Conservation (phyloP, 305 asterid genomes). For the Rubia peregrina region DNA sequence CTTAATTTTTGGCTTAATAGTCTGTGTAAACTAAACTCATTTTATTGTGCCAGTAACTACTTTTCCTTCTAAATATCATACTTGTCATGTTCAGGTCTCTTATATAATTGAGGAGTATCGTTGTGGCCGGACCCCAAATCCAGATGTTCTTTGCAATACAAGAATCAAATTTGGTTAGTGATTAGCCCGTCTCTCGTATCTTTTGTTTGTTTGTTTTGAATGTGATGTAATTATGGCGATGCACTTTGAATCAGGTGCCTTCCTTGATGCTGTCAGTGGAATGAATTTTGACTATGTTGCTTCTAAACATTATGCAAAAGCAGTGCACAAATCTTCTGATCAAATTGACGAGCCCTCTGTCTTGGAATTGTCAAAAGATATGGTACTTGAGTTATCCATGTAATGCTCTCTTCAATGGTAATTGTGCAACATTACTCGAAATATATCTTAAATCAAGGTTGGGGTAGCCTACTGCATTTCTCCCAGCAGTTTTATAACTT, state of each 20-base stretch:
- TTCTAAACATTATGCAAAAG: slow-evolving; percentile 91
- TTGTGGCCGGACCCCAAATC: slow-evolving; percentile 89
- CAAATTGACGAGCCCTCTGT: slow-evolving; percentile 44
- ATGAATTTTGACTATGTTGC: slow-evolving; percentile 77
- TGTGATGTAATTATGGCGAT: not conserved
- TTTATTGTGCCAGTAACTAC: not conserved
- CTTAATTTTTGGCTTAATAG: not conserved
- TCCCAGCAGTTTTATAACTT: not conserved
- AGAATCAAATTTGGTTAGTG: slow-evolving; percentile 82
- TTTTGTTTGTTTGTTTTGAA: slow-evolving; percentile 1
- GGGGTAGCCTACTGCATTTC: not conserved
- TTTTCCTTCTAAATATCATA: not conserved
- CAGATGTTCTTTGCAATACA: slow-evolving; percentile 95
- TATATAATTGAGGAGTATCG: slow-evolving; percentile 78
- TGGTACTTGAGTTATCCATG: slow-evolving; percentile 34
- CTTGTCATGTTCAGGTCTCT: slow-evolving; percentile 49
- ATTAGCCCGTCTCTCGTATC: slow-evolving; percentile 8
- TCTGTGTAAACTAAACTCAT: not conserved
- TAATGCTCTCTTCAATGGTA: not conserved
- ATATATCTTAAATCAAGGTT: not conserved
- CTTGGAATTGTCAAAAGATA: slow-evolving; percentile 70
- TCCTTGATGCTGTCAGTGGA: slow-evolving; percentile 59
- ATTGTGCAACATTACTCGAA: not conserved
- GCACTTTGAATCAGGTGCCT: slow-evolving; percentile 49
- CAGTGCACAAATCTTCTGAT: slow-evolving; percentile 45